These are phyloP conservation scores for Penicillium daleae DNA, from an alignment of 495 filamentous ascomycete species.

Conservation along the genomic window DNA sequence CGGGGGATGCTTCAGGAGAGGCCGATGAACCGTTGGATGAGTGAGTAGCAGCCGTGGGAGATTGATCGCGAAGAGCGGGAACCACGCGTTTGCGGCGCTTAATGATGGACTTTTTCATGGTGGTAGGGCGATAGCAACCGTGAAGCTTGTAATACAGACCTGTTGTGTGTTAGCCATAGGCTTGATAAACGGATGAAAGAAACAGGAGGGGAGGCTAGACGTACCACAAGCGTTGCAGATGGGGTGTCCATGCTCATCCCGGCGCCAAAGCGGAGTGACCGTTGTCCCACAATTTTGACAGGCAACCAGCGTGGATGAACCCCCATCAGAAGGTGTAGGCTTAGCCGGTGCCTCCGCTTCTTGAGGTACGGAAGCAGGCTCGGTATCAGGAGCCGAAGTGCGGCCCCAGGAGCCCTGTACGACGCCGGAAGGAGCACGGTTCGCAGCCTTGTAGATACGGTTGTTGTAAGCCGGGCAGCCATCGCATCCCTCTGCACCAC, in stretches of 20 bases:
- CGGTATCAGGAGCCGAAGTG: constrained; percentile 32
- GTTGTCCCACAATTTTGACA: constrained; percentile 98
- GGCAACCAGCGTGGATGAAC: constrained; percentile 80
- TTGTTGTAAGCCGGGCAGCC: constrained; percentile 98
- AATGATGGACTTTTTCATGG: constrained; percentile 97
- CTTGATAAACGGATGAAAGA: background rate
- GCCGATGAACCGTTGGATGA: constrained; percentile 50
- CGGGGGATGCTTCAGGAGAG: constrained; percentile 49
- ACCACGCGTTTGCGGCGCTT: constrained; percentile 96
- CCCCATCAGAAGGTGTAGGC: constrained; percentile 45
- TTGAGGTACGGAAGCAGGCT: constrained; percentile 17
- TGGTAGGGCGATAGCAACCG: constrained; percentile 85
- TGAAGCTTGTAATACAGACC: constrained; percentile 98
- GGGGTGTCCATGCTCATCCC: constrained; percentile 92
- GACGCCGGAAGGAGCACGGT: constrained; percentile 35
- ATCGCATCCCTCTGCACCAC: constrained; percentile 92
- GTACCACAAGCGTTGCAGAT: constrained; percentile 98
- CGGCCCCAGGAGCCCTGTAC: constrained; percentile 40
- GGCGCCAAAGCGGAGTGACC: constrained; percentile 93
- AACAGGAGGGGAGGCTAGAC: constrained; percentile 33
- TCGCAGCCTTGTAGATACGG: constrained; percentile 80
- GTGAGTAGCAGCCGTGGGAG: constrained; percentile 46
- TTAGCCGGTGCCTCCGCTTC: constrained; percentile 30
- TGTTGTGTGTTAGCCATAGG: constrained; percentile 37
- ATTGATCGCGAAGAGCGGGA: constrained; percentile 68